Evolutionary conservation across 345 rosid species (phyloP).

Genomic region (Theobroma cacao): DNA sequence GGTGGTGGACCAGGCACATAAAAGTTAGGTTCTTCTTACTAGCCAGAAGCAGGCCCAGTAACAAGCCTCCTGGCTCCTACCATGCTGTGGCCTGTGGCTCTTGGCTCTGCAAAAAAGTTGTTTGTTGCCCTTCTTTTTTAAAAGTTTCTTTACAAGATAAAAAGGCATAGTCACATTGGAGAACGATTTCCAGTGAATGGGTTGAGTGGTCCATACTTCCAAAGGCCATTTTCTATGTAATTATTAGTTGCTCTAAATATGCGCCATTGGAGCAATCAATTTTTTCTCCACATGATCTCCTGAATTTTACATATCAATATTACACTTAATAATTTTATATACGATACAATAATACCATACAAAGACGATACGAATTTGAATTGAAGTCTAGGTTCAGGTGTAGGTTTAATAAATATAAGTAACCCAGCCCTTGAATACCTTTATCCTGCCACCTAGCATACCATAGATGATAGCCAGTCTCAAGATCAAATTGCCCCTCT

Average conservation of each 20-base stretch:
- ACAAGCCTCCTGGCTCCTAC: background rate
- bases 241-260: background rate
- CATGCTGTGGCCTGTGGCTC: no score
- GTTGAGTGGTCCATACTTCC: slow-evolving; percentile 10
- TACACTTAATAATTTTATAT: no score
- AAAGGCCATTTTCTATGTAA: background rate
- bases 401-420: no score
- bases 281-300: no score
- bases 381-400: no score
- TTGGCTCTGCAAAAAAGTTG: background rate
- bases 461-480: no score
- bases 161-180: background rate
- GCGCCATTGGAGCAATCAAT: background rate
- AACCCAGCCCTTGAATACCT: no score
- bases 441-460: no score
- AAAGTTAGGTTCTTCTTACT: background rate
- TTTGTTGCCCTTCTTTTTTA: background rate
- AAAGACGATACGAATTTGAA: no score
- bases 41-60: slow-evolving; percentile 9
- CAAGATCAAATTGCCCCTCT: no score
- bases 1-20: slow-evolving; percentile 8
- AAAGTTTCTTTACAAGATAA: slow-evolving; percentile 10
- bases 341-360: no score
- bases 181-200: background rate
- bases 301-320: no score